A percentile compares a stretch with the other conserved stretches of the same genome.
Evolutionary conservation across 2,329 filamentous ascomycete species (phyloP).

Genomic region (Sarocladium strictum): DNA sequence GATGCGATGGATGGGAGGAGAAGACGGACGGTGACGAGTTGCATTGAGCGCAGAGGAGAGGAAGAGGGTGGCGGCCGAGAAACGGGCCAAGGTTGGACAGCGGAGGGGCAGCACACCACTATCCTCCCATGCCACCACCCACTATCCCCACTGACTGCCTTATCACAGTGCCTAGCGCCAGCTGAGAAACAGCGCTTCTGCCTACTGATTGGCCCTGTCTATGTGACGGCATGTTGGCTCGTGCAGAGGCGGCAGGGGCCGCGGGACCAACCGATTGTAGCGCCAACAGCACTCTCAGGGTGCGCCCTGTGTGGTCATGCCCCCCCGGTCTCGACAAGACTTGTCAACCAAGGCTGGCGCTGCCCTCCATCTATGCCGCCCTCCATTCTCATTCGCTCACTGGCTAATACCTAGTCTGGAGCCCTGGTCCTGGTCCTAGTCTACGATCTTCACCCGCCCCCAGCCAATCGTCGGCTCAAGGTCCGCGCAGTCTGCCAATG

Average conservation of each 20-base stretch:
- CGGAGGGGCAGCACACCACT: neutral
- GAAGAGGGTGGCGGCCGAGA: slow-evolving; percentile 3
- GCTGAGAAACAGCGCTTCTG: slow-evolving; percentile 5
- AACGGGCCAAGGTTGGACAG: slow-evolving; percentile 2
- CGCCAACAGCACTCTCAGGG: slow-evolving; percentile 19
- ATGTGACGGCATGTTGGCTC: slow-evolving; percentile 39
- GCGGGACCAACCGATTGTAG: slow-evolving; percentile 41
- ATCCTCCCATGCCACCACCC: neutral
- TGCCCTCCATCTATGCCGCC: neutral
- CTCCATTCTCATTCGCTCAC: neutral
- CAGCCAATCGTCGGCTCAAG: slow-evolving; percentile 19
- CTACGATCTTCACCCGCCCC: slow-evolving; percentile 9
- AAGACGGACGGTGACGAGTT: slow-evolving; percentile 3
- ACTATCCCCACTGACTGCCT: neutral
- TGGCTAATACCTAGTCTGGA: neutral
- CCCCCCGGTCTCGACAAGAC: neutral
- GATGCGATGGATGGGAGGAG: neutral
- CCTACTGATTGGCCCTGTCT: slow-evolving; percentile 28
- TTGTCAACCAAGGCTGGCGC: slow-evolving; percentile 6
- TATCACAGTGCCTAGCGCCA: slow-evolving; percentile 7
- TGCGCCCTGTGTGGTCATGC: neutral
- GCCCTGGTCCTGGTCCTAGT: neutral
- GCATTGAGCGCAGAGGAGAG: neutral
- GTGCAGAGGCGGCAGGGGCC: slow-evolving; percentile 39
- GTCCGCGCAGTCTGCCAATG: slow-evolving; percentile 5